Base-by-base conservation (phyloP, 2,329 filamentous ascomycete genomes). In the Cadophora luteo-olivacea region DNA sequence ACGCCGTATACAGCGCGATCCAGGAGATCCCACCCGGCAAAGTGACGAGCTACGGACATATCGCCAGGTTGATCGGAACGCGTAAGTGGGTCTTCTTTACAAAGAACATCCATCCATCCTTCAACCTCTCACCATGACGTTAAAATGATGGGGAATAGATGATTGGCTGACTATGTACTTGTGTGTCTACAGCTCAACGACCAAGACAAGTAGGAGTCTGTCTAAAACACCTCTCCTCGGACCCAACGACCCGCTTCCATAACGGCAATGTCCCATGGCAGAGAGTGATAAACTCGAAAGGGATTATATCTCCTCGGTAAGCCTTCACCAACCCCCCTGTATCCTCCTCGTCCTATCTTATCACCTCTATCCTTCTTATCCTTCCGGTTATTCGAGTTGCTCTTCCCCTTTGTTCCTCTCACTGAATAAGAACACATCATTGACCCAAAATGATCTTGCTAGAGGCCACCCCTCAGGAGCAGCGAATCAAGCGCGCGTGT, bases 181-280 rank as follows among this genome's bases (percentile, higher is more conserved):
- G 36, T 14, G 12, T 29, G 9, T 14, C 3, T 11, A 38, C 36
- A 92, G 90, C 91, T 3, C 86, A 92, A 77, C 84, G 91, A 2
- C 89, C 91, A 0, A 88, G 94, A 67, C 95, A 98, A 81, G 94
- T 98, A 7, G 95, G 95, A 64, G 85, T 96, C 58, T 97, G 92
- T 79, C 86, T 98, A 32, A 97, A 97, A 79, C 91, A 97, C 78
- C 88, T 98, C 14, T 87, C 94, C 1, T 70, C 75, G 14, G 84
- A 87, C 67, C 75, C 82, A 0, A 78, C 81, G 0, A 72, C 78
- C 66, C 84, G 80, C 67, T 97, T 91, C 81, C 91, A 97, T 79
- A 84, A 86, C 68, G 84, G 83, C 29, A 97, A 91, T 72, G 95
- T 98, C 3, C 95, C 95, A 0, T 98, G 95, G 95, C 95, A 98